phyloP scores from a whole-genome alignment of 371 early-diverging fungal species.

The Mucor racemosus region DNA sequence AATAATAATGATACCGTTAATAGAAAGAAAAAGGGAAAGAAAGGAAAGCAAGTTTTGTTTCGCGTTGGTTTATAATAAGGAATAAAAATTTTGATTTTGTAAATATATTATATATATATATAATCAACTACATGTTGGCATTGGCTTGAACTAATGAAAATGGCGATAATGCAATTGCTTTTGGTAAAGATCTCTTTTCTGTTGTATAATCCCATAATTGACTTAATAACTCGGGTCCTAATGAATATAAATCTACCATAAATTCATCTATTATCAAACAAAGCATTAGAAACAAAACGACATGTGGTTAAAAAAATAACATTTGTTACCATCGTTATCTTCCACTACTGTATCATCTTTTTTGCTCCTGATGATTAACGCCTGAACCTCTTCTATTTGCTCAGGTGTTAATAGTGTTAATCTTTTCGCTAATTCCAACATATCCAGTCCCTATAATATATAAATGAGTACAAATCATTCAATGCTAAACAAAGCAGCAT shows the following conservation, averaged over 20 bases:
- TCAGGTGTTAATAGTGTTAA: constrained; percentile 31
- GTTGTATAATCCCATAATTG: constrained; percentile 45
- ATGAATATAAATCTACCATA: constrained; percentile 48
- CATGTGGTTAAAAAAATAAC: no score
- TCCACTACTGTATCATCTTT: constrained; percentile 30
- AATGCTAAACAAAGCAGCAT: not conserved
- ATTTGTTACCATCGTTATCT: constrained; percentile 34
- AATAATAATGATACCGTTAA: not conserved
- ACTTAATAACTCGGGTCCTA: constrained; percentile 42
- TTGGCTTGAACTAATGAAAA: constrained; percentile 31
- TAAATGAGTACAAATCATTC: not conserved
- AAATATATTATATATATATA: no score
- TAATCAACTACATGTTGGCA: constrained; percentile 8
- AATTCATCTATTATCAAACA: constrained; percentile 38
- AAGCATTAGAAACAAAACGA: not conserved
- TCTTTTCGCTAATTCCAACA: constrained; percentile 44
- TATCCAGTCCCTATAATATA: constrained; percentile 37
- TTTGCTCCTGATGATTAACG: constrained; percentile 31
- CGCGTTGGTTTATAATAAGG: constrained; percentile 54
- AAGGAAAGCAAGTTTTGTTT: constrained; percentile 61
- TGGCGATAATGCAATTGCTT: constrained; percentile 17
- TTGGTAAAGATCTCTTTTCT: constrained; percentile 7
- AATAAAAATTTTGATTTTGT: not conserved
- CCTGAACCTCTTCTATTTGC: constrained; percentile 35
- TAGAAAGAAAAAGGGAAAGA: constrained; percentile 57